A percentile compares a stretch with the other conserved stretches of the same genome.
phyloP scores from a whole-genome alignment of 805 yeast genomes.

The Crinitomyces ghanaensis region DNA sequence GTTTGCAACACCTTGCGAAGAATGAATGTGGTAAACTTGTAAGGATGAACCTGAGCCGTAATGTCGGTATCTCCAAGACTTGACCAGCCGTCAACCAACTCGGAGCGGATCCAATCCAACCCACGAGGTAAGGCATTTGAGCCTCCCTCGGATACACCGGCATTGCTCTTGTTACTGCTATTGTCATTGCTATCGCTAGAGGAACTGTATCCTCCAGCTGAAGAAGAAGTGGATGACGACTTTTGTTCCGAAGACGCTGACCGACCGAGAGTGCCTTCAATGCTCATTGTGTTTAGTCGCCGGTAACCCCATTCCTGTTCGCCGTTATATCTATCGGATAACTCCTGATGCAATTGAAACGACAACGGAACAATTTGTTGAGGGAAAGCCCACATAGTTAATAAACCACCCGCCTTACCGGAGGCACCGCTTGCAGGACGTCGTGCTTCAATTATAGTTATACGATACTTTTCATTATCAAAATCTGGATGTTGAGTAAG shows the following conservation, averaged over 20 bases:
- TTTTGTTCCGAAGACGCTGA: background rate
- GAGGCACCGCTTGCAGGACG: conserved; percentile 96
- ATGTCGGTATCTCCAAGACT: conserved; percentile 73
- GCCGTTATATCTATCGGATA: conserved; percentile 73
- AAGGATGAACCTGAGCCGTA: conserved; percentile 96
- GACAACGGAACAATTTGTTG: conserved; percentile 84
- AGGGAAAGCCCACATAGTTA: conserved; percentile 96
- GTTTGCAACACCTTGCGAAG: conserved; percentile 68
- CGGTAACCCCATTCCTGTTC: conserved; percentile 87
- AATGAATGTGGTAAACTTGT: conserved; percentile 77
- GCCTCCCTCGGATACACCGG: no score
- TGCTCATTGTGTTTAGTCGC: conserved; percentile 69
- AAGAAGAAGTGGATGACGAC: background rate
- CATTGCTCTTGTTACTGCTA: no score
- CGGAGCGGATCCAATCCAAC: conserved; percentile 60
- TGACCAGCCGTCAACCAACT: conserved; percentile 60
- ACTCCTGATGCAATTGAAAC: conserved; percentile 72
- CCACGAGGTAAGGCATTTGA: conserved; percentile 39
- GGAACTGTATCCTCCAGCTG: background rate
- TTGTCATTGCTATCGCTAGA: background rate
- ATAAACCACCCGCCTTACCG: conserved; percentile 93
- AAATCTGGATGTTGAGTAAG: conserved; percentile 73
- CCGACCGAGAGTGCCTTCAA: conserved; percentile 76
- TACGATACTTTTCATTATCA: conserved; percentile 60
- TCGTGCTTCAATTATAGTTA: conserved; percentile 77